Evolutionary conservation across 352 stramenopile genomes (phyloP).

Genomic region (Globisporangium cylindrosporum): DNA sequence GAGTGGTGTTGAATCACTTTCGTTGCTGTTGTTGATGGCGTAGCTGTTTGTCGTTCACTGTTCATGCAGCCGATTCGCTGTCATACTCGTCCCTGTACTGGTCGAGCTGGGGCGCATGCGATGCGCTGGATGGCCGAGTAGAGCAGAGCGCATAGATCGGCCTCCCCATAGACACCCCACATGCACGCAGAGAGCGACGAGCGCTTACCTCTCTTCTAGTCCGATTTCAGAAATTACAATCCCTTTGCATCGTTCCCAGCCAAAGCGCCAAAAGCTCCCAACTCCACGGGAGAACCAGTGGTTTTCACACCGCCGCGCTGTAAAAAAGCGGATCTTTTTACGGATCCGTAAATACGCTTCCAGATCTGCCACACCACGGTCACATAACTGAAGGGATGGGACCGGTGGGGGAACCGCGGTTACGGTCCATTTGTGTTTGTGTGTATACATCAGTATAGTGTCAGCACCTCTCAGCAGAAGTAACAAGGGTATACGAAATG

Average conservation of each 20-base stretch:
- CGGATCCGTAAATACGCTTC: slow-evolving; percentile 15
- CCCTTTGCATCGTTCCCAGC: slow-evolving; percentile 12
- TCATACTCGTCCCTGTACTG: neutral
- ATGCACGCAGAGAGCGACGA: slow-evolving; percentile 5
- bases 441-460: neutral
- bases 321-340: slow-evolving; percentile 21
- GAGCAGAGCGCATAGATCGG: slow-evolving; percentile 1
- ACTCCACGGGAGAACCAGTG: slow-evolving; percentile 24
- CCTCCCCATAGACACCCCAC: neutral
- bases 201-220: slow-evolving; percentile 82
- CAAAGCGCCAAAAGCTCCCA: slow-evolving; percentile 21
- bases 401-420: neutral
- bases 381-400: neutral
- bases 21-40: neutral
- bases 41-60: neutral
- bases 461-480: neutral
- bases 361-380: neutral
- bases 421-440: neutral
- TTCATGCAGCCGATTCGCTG: neutral
- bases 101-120: neutral
- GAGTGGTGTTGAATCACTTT: neutral
- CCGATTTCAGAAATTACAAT: slow-evolving; percentile 82
- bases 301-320: slow-evolving; percentile 9
- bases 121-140: neutral
- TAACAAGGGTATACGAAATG: neutral